Percentiles rank a stretch among this genome's conserved stretches.
These are phyloP conservation scores for Thelonectria blattea DNA, from an alignment of 2,329 filamentous ascomycete species.

Conservation along the genomic window DNA sequence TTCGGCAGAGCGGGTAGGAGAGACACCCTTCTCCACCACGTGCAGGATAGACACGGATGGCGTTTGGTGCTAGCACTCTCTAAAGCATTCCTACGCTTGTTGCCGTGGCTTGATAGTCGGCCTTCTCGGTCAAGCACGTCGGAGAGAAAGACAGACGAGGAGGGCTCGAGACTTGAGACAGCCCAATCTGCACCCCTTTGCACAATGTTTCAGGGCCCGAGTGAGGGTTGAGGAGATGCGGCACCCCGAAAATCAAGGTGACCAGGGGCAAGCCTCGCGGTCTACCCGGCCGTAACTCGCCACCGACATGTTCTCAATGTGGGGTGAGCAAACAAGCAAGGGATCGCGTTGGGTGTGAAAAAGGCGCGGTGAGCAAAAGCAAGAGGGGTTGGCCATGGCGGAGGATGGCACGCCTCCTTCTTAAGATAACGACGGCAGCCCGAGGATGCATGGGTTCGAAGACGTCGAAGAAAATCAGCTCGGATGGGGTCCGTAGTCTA, in stretches of 20 bases:
- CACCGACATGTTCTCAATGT: slow-evolving; percentile 30
- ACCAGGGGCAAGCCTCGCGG: slow-evolving; percentile 19
- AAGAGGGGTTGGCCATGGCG: slow-evolving; percentile 17
- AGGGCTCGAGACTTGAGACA: slow-evolving; percentile 23
- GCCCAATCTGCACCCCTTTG: slow-evolving; percentile 30
- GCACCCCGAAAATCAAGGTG: slow-evolving; percentile 14
- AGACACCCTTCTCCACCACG: slow-evolving; percentile 9
- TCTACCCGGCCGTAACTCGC: slow-evolving; percentile 22
- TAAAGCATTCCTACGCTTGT: background rate
- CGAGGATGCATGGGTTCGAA: background rate
- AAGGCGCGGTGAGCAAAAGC: slow-evolving; percentile 26
- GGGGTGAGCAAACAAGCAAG: slow-evolving; percentile 30
- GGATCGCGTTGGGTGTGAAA: slow-evolving; percentile 26
- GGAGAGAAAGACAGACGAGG: background rate
- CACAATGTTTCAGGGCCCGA: slow-evolving; percentile 25
- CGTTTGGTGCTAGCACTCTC: background rate
- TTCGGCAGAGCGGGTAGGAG: slow-evolving; percentile 10
- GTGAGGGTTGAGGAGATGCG: slow-evolving; percentile 2
- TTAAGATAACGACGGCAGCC: background rate
- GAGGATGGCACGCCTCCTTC: slow-evolving; percentile 10
- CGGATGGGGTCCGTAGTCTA: slow-evolving; percentile 3
- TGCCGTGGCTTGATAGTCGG: background rate
- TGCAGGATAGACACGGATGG: background rate
- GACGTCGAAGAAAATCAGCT: background rate
- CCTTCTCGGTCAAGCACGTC: slow-evolving; percentile 15